Conservation (phyloP, 2,329 filamentous ascomycete genomes). For the Colletotrichum spinosum region DNA sequence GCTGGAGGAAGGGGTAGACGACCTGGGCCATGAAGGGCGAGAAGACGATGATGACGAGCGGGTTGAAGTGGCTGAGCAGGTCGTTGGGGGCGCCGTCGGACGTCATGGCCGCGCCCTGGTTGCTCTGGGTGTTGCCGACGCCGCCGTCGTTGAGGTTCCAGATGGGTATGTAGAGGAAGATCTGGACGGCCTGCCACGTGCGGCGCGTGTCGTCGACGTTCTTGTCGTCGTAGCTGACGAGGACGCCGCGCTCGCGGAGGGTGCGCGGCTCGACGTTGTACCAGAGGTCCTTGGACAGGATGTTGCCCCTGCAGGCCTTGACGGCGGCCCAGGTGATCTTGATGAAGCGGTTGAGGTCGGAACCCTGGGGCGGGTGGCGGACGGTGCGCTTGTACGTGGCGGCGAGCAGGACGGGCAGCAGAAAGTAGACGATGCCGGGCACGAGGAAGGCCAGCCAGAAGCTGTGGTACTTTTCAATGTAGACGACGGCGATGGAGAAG, state of each 20-base stretch:
- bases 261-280: constrained; percentile 67
- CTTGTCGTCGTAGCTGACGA: constrained; percentile 71
- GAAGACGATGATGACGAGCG: constrained; percentile 69
- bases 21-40: constrained; percentile 63
- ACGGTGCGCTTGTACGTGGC: constrained; percentile 68
- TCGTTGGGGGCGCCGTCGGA: constrained; percentile 69
- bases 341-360: constrained; percentile 70
- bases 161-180: constrained; percentile 56
- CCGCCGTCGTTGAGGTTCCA: constrained; percentile 55
- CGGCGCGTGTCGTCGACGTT: constrained; percentile 75
- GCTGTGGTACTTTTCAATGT: constrained; percentile 63
- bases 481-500: constrained; percentile 63
- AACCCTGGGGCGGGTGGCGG: constrained; percentile 71
- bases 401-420: constrained; percentile 68
- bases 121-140: constrained; percentile 49
- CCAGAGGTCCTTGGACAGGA: constrained; percentile 69
- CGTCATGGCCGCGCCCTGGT: constrained; percentile 56
- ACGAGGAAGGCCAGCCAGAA: constrained; percentile 62
- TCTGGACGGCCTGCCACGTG: constrained; percentile 54
- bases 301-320: constrained; percentile 63
- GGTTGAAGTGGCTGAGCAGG: constrained; percentile 69
- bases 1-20: constrained; percentile 69
- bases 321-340: constrained; percentile 66
- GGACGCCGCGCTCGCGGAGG: constrained; percentile 54
- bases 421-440: constrained; percentile 64